Evolutionary conservation across 2,329 filamentous ascomycete genomes (phyloP).

Genomic region (Pezicula carpinea): DNA sequence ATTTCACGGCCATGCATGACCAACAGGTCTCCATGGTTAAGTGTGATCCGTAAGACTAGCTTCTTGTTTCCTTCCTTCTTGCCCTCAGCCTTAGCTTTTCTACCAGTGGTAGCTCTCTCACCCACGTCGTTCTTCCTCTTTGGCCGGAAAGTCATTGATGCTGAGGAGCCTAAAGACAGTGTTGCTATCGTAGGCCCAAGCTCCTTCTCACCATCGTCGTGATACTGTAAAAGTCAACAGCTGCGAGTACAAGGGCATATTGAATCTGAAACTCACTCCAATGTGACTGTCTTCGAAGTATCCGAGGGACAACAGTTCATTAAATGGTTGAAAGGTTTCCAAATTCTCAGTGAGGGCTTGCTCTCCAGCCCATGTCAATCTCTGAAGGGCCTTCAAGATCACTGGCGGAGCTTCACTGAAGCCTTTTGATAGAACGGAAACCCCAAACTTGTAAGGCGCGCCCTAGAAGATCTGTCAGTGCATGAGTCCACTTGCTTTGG

Average conservation of each 20-base stretch:
- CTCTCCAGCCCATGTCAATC: constrained; percentile 51
- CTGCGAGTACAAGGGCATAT: background rate
- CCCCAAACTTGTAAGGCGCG: constrained; percentile 63
- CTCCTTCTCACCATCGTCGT: constrained; percentile 62
- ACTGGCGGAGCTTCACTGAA: constrained; percentile 44
- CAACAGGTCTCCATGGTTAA: constrained; percentile 60
- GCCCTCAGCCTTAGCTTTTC: constrained; percentile 25
- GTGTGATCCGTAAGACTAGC: constrained; percentile 32
- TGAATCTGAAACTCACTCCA: constrained; percentile 34
- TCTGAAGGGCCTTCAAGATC: constrained; percentile 45
- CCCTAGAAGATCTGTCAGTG: constrained; percentile 35
- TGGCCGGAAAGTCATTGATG: constrained; percentile 52
- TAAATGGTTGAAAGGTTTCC: constrained; percentile 42
- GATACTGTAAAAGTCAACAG: constrained; percentile 39
- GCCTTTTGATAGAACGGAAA: constrained; percentile 44
- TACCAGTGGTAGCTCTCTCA: constrained; percentile 4
- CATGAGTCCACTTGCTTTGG: no score
- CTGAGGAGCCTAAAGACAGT: constrained; percentile 52
- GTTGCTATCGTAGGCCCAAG: constrained; percentile 60
- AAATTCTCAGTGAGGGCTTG: constrained; percentile 28
- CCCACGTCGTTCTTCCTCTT: constrained; percentile 36
- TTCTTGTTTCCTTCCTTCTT: constrained; percentile 28
- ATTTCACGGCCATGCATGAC: constrained; percentile 58
- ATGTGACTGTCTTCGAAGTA: constrained; percentile 60
- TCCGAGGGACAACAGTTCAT: constrained; percentile 58